phyloP scores from a whole-genome alignment of 306 rosid genomes.

The Sicyos edulis region DNA sequence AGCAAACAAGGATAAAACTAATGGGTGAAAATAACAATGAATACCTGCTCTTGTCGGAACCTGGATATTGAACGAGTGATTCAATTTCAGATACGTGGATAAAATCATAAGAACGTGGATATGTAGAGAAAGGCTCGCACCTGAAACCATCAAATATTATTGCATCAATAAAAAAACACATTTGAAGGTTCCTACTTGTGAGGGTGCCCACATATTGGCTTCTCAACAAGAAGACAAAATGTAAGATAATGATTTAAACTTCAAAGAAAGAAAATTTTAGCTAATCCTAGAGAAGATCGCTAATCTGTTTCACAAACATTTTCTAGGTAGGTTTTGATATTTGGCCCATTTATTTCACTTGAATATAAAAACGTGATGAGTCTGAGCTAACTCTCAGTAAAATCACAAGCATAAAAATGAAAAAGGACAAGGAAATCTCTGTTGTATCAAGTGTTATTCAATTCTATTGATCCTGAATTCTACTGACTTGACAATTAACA shows the following conservation, averaged over 20 bases:
- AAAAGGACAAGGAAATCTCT: background rate
- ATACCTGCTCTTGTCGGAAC: slow-evolving; percentile 68
- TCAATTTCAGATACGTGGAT: slow-evolving; percentile 78
- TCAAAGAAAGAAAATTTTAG: no score
- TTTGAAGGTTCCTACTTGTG: background rate
- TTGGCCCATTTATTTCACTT: background rate
- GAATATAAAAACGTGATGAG: background rate
- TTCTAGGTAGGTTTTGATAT: background rate
- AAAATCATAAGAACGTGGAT: slow-evolving; percentile 87
- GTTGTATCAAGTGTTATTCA: background rate
- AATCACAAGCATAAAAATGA: background rate
- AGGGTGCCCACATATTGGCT: background rate
- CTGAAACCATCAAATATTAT: slow-evolving; percentile 40
- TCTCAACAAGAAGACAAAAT: no score
- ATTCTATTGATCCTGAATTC: background rate
- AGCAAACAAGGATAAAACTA: no score
- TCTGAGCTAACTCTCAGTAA: background rate
- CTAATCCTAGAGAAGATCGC: background rate
- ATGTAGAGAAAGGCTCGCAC: slow-evolving; percentile 99
- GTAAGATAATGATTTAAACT: no score
- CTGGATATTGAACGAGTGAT: slow-evolving; percentile 64
- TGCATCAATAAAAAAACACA: background rate
- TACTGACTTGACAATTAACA: background rate
- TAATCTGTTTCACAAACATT: slow-evolving; percentile 2
- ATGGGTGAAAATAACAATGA: background rate